These are phyloP conservation scores for Lactarius hengduanensis DNA, from an alignment of 768 basidiomycete genomes.

Conservation along the genomic window DNA sequence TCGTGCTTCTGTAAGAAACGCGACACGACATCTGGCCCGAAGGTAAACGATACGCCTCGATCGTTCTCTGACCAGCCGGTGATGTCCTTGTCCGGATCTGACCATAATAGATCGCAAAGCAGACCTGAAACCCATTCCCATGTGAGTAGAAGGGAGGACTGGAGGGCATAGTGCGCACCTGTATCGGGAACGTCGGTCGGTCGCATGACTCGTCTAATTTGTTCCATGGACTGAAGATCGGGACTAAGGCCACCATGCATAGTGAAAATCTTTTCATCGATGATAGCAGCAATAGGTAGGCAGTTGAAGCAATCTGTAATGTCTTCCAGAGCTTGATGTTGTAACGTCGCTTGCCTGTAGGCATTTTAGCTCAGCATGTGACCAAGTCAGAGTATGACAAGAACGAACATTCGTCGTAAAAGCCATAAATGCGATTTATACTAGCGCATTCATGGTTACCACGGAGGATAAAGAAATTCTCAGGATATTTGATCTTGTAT, in stretches of 20 bases:
- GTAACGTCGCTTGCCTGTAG: constrained; percentile 95
- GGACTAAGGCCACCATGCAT: constrained; percentile 99
- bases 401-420: constrained; percentile 97
- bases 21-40: constrained; percentile 96
- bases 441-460: constrained; percentile 99
- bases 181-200: constrained; percentile 99
- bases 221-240: constrained; percentile 98
- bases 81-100: constrained; percentile 99
- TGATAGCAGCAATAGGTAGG: constrained; percentile 97
- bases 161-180: constrained; percentile 48
- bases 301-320: constrained; percentile 99
- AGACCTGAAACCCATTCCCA: constrained; percentile 53
- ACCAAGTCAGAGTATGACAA: not conserved
- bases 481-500: constrained; percentile 99
- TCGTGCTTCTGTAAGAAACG: constrained; percentile 99
- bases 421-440: constrained; percentile 99
- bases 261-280: constrained; percentile 99
- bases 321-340: constrained; percentile 99
- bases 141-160: constrained; percentile 7
- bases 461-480: constrained; percentile 99
- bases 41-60: constrained; percentile 97
- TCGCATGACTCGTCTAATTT: constrained; percentile 98
- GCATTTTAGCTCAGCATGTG: constrained; percentile 13
- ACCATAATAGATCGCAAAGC: constrained; percentile 96
- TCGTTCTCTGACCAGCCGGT: constrained; percentile 99